Conservation (phyloP, 768 basidiomycete genomes). For the Galerina marginata region DNA sequence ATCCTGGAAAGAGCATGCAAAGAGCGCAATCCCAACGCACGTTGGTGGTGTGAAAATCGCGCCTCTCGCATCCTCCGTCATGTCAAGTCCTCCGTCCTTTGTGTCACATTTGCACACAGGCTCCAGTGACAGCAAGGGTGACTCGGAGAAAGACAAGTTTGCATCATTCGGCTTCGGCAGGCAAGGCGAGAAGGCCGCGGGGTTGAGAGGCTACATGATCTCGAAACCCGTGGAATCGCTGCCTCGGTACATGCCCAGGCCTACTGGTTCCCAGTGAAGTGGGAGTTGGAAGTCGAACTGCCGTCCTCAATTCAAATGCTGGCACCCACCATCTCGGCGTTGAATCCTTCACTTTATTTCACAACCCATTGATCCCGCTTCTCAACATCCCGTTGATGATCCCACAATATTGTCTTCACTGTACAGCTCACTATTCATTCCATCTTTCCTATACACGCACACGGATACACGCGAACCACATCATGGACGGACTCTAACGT, state of each 20-base stretch:
- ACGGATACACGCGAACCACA: background rate
- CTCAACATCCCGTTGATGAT: too few relatives aligned
- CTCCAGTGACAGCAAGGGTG: slow-evolving; percentile 11
- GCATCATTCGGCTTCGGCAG: slow-evolving; percentile 79
- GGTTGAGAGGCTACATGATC: slow-evolving; percentile 64
- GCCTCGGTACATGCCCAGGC: slow-evolving; percentile 52
- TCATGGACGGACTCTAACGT: slow-evolving; percentile 5
- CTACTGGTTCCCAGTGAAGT: slow-evolving; percentile 7
- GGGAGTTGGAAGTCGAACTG: background rate
- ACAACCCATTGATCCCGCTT: background rate
- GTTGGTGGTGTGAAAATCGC: slow-evolving; percentile 42
- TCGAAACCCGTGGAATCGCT: slow-evolving; percentile 66
- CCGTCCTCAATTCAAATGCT: background rate
- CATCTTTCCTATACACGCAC: slow-evolving; percentile 1
- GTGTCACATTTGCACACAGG: slow-evolving; percentile 41
- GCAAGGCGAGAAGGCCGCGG: slow-evolving; percentile 78
- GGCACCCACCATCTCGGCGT: background rate
- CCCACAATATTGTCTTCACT: background rate
- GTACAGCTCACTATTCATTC: slow-evolving; percentile 1
- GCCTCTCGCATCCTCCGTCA: slow-evolving; percentile 35
- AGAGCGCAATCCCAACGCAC: slow-evolving; percentile 58
- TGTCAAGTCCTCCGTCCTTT: slow-evolving; percentile 36
- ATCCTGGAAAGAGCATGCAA: slow-evolving; percentile 63
- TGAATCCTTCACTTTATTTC: too few relatives aligned
- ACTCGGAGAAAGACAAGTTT: slow-evolving; percentile 34